Percentiles rank a stretch among this genome's conserved stretches.
Evolutionary conservation across 2,329 filamentous ascomycete species (phyloP).

Genomic region (Xylaria sp.): DNA sequence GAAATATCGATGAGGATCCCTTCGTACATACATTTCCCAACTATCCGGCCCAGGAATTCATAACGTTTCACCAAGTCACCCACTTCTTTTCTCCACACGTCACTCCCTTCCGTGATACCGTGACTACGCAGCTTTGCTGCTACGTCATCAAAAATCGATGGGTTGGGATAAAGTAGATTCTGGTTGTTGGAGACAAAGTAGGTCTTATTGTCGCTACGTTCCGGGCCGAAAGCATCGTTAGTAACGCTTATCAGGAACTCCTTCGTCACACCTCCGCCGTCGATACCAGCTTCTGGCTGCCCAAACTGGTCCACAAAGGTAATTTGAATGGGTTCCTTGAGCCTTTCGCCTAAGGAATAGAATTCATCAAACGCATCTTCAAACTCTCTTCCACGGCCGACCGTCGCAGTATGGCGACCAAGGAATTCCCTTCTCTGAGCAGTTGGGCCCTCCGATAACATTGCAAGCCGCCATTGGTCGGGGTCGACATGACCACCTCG

Average conservation of each 20-base stretch:
- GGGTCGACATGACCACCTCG: conserved; percentile 76
- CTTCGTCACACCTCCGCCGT: conserved; percentile 96
- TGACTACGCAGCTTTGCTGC: conserved; percentile 66
- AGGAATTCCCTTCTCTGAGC: conserved; percentile 54
- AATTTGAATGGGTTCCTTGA: conserved; percentile 97
- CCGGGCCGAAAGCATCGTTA: conserved; percentile 76
- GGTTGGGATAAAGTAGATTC: conserved; percentile 90
- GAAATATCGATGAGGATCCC: conserved; percentile 92
- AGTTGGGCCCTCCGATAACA: conserved; percentile 56
- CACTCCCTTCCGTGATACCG: conserved; percentile 63
- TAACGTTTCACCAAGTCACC: conserved; percentile 76
- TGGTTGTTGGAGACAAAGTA: conserved; percentile 88
- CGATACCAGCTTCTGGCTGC: conserved; percentile 89
- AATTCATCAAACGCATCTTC: conserved; percentile 88
- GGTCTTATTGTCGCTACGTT: conserved; percentile 59
- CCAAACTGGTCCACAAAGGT: conserved; percentile 95
- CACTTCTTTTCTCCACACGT: conserved; percentile 68
- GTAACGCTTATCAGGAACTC: conserved; percentile 94
- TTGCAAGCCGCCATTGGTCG: conserved; percentile 76
- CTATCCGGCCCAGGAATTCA: conserved; percentile 90
- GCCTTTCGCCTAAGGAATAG: conserved; percentile 79
- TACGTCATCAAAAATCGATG: conserved; percentile 76
- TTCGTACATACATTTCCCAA: conserved; percentile 98
- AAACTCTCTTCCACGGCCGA: conserved; percentile 82
- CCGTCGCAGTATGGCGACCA: conserved; percentile 78